Evolutionary conservation across 441 rosid genomes (phyloP), one percentile per base, ranked within the genome.

Genomic region (Cnidoscolus chayamansa): DNA sequence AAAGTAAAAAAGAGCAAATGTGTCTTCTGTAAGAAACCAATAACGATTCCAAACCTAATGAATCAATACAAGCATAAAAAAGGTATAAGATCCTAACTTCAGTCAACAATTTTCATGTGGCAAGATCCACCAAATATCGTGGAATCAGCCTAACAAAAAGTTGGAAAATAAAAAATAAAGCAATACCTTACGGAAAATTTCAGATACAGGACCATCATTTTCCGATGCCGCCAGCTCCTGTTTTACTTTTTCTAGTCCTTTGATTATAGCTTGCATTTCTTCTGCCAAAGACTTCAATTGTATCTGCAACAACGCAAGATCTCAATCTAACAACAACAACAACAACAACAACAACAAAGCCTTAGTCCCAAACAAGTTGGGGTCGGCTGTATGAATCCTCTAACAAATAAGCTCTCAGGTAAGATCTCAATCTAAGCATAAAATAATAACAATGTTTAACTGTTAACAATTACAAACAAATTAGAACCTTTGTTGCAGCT

Each of bases 261-360:
- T 96, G 80, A 86, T 91, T 73, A 95, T 89, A 73, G 98, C 97
- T 84, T 95, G 98, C 99, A 95, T 95, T 90, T 95, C 99, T 74
- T 93, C 99, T 13, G 98, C 98, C 77, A 95, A 82, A 43, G 94
- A 86, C 81, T 93, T 93, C 89, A 96, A 66, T 90, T 93, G 99
- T 87, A 91, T 91, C 98, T 96, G 88, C 83, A 80, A 76, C 60
- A 43, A 69, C 66, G 30, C 25, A 75, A 67, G 40, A 76, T 31
- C 67, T 49, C 49, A 65, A 25, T 73, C 55, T 63, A 49, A 68
- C n/a, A n/a, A n/a, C n/a, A n/a, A n/a, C n/a, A n/a, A n/a, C n/a
- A n/a, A n/a, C n/a, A n/a, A n/a, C n/a, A n/a, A n/a, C n/a, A n/a
- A n/a, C n/a, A n/a, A n/a, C n/a, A n/a, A n/a, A 32, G n/a, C n/a